A percentile compares a stretch with the other conserved stretches of the same genome.
These are phyloP conservation scores for Sequoia sempervirens DNA, from an alignment of 75 land plant genomes.

Conservation along the genomic window DNA sequence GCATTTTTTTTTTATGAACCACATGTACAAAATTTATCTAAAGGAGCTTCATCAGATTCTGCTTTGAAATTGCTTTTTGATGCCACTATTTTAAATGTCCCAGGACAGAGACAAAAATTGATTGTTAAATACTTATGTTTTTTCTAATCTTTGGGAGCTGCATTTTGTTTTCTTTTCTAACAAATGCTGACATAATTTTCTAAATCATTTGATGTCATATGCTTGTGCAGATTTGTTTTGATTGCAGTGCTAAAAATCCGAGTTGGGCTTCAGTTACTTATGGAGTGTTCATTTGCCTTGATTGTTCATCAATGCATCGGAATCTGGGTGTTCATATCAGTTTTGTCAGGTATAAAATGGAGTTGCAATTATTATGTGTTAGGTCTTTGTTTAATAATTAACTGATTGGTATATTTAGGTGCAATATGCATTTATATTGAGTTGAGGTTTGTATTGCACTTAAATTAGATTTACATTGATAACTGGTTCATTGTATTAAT, in stretches of 20 bases:
- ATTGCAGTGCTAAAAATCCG: conserved; percentile 56
- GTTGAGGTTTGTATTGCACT: not conserved
- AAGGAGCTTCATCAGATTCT: not conserved
- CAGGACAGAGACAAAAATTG: not conserved
- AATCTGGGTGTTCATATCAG: conserved; percentile 61
- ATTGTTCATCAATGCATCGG: conserved; percentile 52
- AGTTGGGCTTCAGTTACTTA: conserved; percentile 54
- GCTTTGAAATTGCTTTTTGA: not conserved
- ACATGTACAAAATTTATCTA: not conserved
- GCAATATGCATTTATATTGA: not conserved
- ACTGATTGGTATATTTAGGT: not conserved
- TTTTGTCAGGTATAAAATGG: conserved; percentile 39
- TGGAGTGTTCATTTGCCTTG: conserved; percentile 54
- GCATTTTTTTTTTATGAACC: not conserved
- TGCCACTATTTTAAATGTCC: not conserved
- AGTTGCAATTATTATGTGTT: not conserved
- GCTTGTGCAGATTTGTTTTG: conserved; percentile 46
- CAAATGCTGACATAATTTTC: not conserved
- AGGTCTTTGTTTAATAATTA: not conserved
- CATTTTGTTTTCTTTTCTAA: not conserved
- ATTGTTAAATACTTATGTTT: not conserved
- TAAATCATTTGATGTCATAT: not conserved
- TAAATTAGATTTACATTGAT: not conserved
- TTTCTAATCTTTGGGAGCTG: not conserved
- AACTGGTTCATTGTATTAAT: not conserved